A percentile compares a stretch with the other conserved stretches of the same genome.
Evolutionary conservation across 495 filamentous ascomycete species (phyloP).

Genomic region (Evernia prunastri): DNA sequence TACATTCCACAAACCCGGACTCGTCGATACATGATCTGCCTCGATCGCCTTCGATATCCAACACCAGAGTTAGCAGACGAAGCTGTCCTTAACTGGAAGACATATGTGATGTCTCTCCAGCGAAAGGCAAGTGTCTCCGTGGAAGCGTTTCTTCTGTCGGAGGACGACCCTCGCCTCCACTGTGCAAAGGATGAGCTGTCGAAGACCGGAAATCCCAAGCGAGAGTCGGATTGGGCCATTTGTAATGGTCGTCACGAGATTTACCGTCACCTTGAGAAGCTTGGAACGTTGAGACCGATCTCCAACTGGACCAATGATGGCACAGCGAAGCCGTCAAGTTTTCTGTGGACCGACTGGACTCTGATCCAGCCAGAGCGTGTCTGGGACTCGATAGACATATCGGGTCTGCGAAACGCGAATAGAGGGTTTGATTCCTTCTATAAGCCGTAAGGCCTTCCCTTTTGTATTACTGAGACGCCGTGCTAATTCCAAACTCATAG

Average conservation of each 20-base stretch:
- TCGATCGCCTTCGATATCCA: constrained; percentile 41
- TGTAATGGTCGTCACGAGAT: constrained; percentile 51
- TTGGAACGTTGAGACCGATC: constrained; percentile 50
- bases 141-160: constrained; percentile 53
- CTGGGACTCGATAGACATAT: constrained; percentile 63
- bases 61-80: constrained; percentile 7
- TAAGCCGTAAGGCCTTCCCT: constrained; percentile 42
- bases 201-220: constrained; percentile 19
- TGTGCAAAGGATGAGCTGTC: constrained; percentile 40
- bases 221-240: constrained; percentile 47
- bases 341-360: constrained; percentile 46
- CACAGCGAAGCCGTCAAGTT: constrained; percentile 47
- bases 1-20: constrained; percentile 74
- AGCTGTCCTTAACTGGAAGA: constrained; percentile 32
- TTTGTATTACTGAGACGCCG: neutral
- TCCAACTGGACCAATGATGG: constrained; percentile 52
- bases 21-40: constrained; percentile 64
- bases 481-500: neutral
- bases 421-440: constrained; percentile 47
- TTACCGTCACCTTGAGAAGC: constrained; percentile 38
- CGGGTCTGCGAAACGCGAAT: constrained; percentile 41
- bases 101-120: constrained; percentile 39
- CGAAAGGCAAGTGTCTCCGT: constrained; percentile 58
- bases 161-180: constrained; percentile 52
- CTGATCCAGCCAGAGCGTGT: constrained; percentile 49